Evolutionary conservation across 2,329 filamentous ascomycete species (phyloP).

Genomic region (Diaporthe ampelina): DNA sequence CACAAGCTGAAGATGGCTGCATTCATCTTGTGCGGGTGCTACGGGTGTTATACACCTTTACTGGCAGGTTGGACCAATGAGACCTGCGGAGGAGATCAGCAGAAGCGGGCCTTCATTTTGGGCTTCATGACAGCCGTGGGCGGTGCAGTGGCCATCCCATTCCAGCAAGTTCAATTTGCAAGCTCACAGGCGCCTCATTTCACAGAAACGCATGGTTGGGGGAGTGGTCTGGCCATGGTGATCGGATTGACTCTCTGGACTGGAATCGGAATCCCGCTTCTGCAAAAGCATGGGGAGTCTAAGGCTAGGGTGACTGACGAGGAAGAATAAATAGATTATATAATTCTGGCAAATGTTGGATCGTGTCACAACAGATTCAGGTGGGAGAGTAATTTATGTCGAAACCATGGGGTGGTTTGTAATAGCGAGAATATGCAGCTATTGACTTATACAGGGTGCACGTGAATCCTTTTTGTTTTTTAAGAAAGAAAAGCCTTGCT

Average conservation of each 20-base stretch:
- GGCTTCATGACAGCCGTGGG: constrained; percentile 56
- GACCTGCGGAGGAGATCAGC: constrained; percentile 57
- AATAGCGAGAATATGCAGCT: too few species aligned
- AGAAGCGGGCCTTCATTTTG: constrained; percentile 57
- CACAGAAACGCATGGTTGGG: constrained; percentile 53
- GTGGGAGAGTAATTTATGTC: too few species aligned
- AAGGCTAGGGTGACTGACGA: constrained; percentile 34
- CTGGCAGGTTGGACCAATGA: constrained; percentile 58
- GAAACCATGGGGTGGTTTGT: too few species aligned
- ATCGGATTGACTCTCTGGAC: constrained; percentile 53
- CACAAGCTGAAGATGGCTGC: constrained; percentile 54
- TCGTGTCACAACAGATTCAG: too few species aligned
- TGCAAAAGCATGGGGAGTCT: constrained; percentile 44
- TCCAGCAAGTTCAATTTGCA: constrained; percentile 55
- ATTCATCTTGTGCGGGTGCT: constrained; percentile 56
- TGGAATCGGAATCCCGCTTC: constrained; percentile 48
- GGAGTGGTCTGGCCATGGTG: constrained; percentile 50
- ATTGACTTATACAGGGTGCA: too few species aligned
- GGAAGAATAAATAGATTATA: constrained; percentile 14
- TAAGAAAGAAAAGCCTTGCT: too few species aligned
- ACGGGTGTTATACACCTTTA: constrained; percentile 58
- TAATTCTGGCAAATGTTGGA: too few species aligned
- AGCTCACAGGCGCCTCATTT: constrained; percentile 54
- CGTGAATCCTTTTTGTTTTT: too few species aligned
- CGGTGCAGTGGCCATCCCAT: constrained; percentile 54